Evolutionary conservation across 2,329 filamentous ascomycete genomes (phyloP).

Genomic region (Phyllosticta paracitricarpa): DNA sequence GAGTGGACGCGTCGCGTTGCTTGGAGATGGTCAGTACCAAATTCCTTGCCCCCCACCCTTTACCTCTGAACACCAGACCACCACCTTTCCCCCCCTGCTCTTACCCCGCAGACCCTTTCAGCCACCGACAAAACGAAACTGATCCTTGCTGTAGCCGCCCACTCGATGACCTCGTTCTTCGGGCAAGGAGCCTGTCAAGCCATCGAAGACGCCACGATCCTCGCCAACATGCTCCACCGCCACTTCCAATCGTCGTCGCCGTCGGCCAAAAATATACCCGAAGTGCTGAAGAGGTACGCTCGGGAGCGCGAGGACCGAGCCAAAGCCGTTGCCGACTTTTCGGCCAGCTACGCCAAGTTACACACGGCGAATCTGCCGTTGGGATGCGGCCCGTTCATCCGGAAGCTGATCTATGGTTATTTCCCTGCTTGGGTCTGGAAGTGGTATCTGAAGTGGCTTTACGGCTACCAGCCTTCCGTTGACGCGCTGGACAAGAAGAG

Average conservation of each 20-base stretch:
- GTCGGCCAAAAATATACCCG: neutral
- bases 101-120: neutral
- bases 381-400: conserved; percentile 7
- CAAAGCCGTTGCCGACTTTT: conserved; percentile 6
- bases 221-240: conserved; percentile 6
- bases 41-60: neutral
- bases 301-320: conserved; percentile 1
- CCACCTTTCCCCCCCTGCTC: neutral
- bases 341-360: conserved; percentile 6
- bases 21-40: neutral
- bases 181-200: conserved; percentile 8
- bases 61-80: neutral
- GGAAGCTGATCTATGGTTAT: conserved; percentile 6
- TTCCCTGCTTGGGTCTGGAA: conserved; percentile 2
- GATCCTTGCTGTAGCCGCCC: neutral
- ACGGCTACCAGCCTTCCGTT: neutral
- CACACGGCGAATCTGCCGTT: conserved; percentile 8
- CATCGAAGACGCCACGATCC: conserved; percentile 12
- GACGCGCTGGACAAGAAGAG: neutral
- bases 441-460: neutral
- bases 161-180: neutral
- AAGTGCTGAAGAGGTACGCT: neutral
- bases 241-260: neutral
- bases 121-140: neutral
- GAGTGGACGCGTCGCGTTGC: neutral